Evolutionary conservation across 192 early-diverging fungal species (phyloP).

Genomic region (Geranomyces michiganensis): DNA sequence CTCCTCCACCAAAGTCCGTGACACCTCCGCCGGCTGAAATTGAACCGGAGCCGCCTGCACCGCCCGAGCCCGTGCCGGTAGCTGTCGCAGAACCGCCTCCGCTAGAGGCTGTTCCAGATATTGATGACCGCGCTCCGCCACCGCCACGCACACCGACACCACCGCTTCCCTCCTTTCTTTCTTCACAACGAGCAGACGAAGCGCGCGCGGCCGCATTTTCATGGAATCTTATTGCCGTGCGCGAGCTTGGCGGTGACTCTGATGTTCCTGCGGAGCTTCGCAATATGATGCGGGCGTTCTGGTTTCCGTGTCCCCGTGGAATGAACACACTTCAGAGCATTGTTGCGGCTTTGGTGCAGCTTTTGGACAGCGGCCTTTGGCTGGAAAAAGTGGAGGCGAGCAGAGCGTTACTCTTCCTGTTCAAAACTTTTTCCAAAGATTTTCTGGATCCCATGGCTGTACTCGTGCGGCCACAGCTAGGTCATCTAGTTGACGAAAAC

Average conservation of each 20-base stretch:
- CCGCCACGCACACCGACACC: neutral
- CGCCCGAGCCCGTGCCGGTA: neutral
- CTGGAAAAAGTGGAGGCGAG: constrained; percentile 46
- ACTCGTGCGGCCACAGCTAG: constrained; percentile 44
- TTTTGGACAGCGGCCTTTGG: constrained; percentile 39
- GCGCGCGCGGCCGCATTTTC: constrained; percentile 35
- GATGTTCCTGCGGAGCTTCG: constrained; percentile 34
- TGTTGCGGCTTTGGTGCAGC: constrained; percentile 32
- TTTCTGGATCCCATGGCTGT: constrained; percentile 41
- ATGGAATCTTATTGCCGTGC: constrained; percentile 43
- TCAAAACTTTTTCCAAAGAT: constrained; percentile 45
- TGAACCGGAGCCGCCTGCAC: neutral
- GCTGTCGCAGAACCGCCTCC: too few relatives aligned
- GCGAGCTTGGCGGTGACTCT: constrained; percentile 23
- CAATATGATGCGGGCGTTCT: constrained; percentile 41
- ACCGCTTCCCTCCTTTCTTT: neutral
- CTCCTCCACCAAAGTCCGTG: constrained; percentile 1
- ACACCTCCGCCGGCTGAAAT: constrained; percentile 2
- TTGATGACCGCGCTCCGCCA: neutral
- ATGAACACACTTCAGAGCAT: constrained; percentile 34
- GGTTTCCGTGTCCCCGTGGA: constrained; percentile 39
- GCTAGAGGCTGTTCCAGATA: neutral
- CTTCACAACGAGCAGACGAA: constrained; percentile 19
- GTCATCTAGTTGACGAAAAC: constrained; percentile 31
- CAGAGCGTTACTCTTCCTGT: constrained; percentile 48